Conservation (phyloP, 2,329 filamentous ascomycete genomes). For the Colletotrichum viniferum region DNA sequence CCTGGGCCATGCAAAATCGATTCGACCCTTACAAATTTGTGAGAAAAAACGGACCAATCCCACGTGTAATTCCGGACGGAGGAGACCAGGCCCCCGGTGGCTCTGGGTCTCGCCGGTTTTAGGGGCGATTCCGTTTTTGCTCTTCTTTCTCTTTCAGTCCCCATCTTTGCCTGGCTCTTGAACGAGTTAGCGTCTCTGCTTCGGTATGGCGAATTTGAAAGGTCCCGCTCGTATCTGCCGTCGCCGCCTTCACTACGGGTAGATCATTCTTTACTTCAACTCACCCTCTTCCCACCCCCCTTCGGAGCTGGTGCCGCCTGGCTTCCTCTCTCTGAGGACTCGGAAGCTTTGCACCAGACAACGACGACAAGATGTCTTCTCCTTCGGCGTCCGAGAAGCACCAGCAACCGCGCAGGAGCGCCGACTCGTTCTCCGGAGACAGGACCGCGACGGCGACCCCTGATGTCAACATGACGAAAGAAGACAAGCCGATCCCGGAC, state of each 20-base stretch:
- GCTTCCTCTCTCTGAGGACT: neutral
- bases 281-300: neutral
- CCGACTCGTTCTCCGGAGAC: neutral
- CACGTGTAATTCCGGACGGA: slow-evolving; percentile 3
- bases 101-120: neutral
- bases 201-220: neutral
- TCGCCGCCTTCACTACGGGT: neutral
- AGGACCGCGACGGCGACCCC: slow-evolving; percentile 7
- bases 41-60: neutral
- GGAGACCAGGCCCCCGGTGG: neutral
- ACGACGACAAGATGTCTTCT: slow-evolving; percentile 1
- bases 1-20: neutral
- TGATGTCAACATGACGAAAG: neutral
- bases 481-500: neutral
- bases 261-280: slow-evolving; percentile 6
- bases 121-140: neutral
- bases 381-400: neutral
- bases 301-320: neutral
- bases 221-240: slow-evolving; percentile 3
- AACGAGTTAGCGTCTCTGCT: neutral
- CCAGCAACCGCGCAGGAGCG: neutral
- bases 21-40: neutral
- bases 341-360: neutral
- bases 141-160: neutral
- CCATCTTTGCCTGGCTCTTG: neutral